Percentiles rank a stretch among this genome's conserved stretches.
Evolutionary conservation across 1,284 basidiomycete species (phyloP).

Genomic region (Pholiota adiposa): DNA sequence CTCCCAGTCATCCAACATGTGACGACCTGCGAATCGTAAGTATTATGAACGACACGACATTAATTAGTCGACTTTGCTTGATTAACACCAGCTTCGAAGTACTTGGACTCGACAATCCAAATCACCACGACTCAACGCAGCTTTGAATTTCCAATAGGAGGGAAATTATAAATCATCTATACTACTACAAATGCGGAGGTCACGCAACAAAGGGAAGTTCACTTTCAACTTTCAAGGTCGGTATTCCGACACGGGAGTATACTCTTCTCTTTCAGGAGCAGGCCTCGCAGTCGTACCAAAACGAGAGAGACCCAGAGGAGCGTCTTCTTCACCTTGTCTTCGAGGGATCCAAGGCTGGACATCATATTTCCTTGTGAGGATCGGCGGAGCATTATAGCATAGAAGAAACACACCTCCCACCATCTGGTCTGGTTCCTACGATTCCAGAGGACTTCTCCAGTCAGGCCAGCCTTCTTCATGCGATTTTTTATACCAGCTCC

Average conservation of each 20-base stretch:
- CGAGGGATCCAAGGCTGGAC: constrained; percentile 63
- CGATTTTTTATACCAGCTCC: constrained; percentile 83
- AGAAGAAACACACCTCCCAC: constrained; percentile 71
- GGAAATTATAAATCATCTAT: neutral
- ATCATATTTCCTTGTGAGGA: constrained; percentile 8
- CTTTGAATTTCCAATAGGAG: neutral
- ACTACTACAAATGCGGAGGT: neutral
- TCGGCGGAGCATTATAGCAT: neutral
- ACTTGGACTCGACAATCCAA: neutral
- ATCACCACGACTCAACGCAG: too few relatives aligned
- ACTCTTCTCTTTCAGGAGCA: constrained; percentile 13
- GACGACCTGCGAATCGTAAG: constrained; percentile 2
- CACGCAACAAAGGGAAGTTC: neutral
- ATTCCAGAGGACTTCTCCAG: constrained; percentile 60
- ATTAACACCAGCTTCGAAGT: neutral
- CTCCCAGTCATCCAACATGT: constrained; percentile 7
- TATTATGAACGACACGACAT: neutral
- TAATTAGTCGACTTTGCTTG: neutral
- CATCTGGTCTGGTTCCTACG: constrained; percentile 55
- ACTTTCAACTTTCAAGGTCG: constrained; percentile 9
- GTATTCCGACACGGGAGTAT: constrained; percentile 13
- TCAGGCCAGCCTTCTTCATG: constrained; percentile 77
- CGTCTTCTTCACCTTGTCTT: constrained; percentile 39
- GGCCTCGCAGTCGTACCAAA: constrained; percentile 37
- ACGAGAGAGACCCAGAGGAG: constrained; percentile 45